Base-by-base conservation (phyloP, 208 protist species). In the Trypanosoma boissoni region DNA sequence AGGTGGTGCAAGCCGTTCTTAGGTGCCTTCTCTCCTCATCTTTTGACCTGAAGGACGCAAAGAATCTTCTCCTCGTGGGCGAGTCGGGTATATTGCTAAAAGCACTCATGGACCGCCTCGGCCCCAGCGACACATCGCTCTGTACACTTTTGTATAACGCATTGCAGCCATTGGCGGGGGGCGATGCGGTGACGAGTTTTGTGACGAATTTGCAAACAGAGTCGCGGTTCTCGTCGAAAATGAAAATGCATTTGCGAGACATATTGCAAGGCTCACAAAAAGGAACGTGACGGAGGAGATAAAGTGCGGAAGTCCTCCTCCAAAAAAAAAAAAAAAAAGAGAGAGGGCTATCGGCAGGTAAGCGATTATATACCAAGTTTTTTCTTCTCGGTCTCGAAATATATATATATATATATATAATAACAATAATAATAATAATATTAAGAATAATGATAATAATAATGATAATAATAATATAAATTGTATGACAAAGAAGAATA, bases 41-140 rank as follows among this genome's bases (percentile, higher is more conserved):
- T 3, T 86, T 92, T 72, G 80, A 92, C 62, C 59, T 86, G 14
- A 67, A 63, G 52, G 85, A 92, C 48, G 85, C 80, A 2, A 88
- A 88, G 67, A 88, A 76, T 59, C 69, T 78, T 49, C 26, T 88
- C 36, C 34, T 88, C 10, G 36, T 88, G 26, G 80, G 72, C 2
- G 80, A 92, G 34, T 46, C 80, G 8, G 59, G 76, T n/a, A 59
- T 72, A 23, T 43, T 92, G 2, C 77, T 69, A 27, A 61, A 55
- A 46, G 39, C 63, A 28, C 26, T 69, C 18, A 69, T 69, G 63
- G 10, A 56, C 42, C 34, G 48, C 24, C n/a, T 62, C 21, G 53
- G 46, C 1, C 44, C 45, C 0, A 20, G 50, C 12, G 48, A 53
- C 12, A 7, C 44, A 2, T 57, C 45, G 2, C 46, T 69, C 20